phyloP scores from a whole-genome alignment of 2,329 filamentous ascomycete genomes.

The Colletotrichum shisoi region DNA sequence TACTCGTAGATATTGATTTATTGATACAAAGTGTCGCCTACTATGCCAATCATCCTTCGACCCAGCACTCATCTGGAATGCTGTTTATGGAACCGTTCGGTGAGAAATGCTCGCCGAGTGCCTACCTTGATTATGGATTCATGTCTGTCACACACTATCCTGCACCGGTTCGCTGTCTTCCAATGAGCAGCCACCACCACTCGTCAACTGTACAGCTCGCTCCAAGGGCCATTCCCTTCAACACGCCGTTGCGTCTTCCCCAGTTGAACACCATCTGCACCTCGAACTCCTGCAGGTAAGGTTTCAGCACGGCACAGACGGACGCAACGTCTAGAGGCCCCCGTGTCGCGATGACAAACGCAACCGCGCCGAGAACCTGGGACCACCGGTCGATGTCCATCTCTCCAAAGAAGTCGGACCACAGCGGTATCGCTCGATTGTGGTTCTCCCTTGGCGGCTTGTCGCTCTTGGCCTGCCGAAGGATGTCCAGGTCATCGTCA shows the following conservation, averaged over 20 bases:
- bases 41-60: neutral
- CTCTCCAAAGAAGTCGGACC: constrained; percentile 73
- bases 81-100: neutral
- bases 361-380: constrained; percentile 67
- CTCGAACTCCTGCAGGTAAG: constrained; percentile 70
- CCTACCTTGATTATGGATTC: neutral
- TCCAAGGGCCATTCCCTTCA: constrained; percentile 53
- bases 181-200: constrained; percentile 73
- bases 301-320: constrained; percentile 64
- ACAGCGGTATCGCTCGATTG: constrained; percentile 68
- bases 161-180: constrained; percentile 45
- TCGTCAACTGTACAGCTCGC: constrained; percentile 60
- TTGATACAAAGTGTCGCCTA: neutral
- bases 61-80: neutral
- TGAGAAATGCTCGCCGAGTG: neutral
- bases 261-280: constrained; percentile 66
- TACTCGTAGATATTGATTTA: neutral
- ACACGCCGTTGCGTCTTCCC: constrained; percentile 62
- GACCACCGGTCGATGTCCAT: constrained; percentile 69
- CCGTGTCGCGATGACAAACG: constrained; percentile 69
- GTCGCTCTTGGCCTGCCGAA: constrained; percentile 48
- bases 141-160: neutral
- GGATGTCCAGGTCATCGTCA: constrained; percentile 58
- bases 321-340: constrained; percentile 63
- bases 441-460: constrained; percentile 56